Evolutionary conservation across 2,329 filamentous ascomycete species (phyloP).

Genomic region (Pseudohalonectria lignicola): DNA sequence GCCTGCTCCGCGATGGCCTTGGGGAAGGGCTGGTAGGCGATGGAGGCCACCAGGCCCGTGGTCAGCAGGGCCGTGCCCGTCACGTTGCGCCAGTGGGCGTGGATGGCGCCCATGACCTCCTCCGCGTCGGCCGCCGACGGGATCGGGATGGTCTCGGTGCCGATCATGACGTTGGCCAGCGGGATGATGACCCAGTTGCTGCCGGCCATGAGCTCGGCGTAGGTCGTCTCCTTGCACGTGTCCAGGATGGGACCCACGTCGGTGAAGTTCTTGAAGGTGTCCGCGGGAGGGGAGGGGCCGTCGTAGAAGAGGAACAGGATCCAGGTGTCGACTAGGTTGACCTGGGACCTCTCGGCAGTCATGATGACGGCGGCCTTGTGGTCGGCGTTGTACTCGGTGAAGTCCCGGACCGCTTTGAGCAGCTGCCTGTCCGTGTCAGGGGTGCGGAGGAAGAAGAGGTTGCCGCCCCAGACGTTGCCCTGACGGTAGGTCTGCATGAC

Average conservation of each 20-base stretch:
- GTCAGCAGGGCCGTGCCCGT: conserved; percentile 14
- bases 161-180: conserved; percentile 4
- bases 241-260: conserved; percentile 29
- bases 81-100: conserved; percentile 25
- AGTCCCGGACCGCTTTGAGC: conserved; percentile 32
- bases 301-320: conserved; percentile 55
- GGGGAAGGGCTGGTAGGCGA: conserved; percentile 24
- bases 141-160: conserved; percentile 7
- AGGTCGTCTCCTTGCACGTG: conserved; percentile 10
- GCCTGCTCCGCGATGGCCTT: conserved; percentile 21
- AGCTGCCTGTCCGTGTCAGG: conserved; percentile 5
- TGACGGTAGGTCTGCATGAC: conserved; percentile 3
- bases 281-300: conserved; percentile 36
- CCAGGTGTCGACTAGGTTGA: conserved; percentile 39
- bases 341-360: conserved; percentile 34
- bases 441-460: background rate
- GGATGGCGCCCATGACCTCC: conserved; percentile 15
- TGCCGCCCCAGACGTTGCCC: conserved; percentile 6
- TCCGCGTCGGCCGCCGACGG: conserved; percentile 5
- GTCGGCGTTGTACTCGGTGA: conserved; percentile 46
- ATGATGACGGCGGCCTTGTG: conserved; percentile 49
- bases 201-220: conserved; percentile 14
- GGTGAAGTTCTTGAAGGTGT: conserved; percentile 46
- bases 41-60: conserved; percentile 11
- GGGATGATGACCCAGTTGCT: conserved; percentile 8